Evolutionary conservation across 2,329 filamentous ascomycete species (phyloP).

Genomic region (Stachybotrys chartarum): DNA sequence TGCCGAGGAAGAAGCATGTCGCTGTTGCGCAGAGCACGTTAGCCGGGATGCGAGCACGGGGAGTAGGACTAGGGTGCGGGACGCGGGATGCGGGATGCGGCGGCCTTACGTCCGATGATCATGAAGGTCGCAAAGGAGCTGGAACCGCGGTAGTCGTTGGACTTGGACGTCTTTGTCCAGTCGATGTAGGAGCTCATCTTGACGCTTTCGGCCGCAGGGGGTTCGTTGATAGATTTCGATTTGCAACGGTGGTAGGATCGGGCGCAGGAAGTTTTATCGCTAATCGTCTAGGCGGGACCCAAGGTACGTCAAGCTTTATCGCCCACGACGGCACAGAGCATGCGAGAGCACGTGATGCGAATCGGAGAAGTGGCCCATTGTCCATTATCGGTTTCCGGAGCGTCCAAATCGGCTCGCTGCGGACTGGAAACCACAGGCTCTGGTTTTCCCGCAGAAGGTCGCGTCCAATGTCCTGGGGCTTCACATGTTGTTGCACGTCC

Average conservation of each 20-base stretch:
- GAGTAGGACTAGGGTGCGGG: slow-evolving; percentile 1
- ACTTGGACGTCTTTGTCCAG: slow-evolving; percentile 50
- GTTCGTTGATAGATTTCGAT: no score
- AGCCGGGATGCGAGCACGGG: slow-evolving; percentile 4
- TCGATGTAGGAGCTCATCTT: slow-evolving; percentile 36
- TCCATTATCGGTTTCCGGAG: no score
- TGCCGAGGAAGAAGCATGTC: slow-evolving; percentile 95
- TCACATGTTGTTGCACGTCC: not conserved
- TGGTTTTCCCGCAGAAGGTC: not conserved
- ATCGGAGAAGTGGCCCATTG: no score
- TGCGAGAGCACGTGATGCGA: no score
- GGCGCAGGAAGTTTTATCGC: no score
- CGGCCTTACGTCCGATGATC: slow-evolving; percentile 78
- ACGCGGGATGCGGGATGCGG: not conserved
- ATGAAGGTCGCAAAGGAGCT: slow-evolving; percentile 91
- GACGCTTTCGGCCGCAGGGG: not conserved
- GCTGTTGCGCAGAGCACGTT: slow-evolving; percentile 28
- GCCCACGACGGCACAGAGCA: no score
- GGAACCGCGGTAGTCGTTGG: slow-evolving; percentile 50
- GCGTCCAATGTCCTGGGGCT: not conserved
- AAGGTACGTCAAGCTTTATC: no score
- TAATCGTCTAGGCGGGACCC: no score
- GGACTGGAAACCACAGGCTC: no score
- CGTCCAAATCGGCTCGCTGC: no score
- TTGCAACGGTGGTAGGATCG: no score